Evolutionary conservation across 495 filamentous ascomycete genomes (phyloP).

Genomic region (Hypoxylon fragiforme): DNA sequence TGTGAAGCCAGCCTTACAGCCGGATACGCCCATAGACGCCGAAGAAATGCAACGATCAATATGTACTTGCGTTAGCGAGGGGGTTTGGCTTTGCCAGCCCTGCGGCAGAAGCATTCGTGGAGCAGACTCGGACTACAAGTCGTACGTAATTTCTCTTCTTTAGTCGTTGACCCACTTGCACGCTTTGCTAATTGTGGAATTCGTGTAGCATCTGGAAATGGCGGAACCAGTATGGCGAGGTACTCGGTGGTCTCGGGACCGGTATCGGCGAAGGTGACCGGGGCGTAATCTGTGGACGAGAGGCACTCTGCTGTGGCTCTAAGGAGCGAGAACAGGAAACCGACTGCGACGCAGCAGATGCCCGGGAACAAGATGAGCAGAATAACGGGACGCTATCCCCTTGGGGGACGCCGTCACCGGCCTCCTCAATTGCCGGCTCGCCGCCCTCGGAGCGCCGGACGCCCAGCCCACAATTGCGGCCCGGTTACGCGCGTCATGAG

Average conservation of each 20-base stretch:
- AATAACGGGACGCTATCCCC: not conserved
- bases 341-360: conserved; percentile 73
- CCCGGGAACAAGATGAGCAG: conserved; percentile 40
- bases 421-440: conserved; percentile 34
- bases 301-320: conserved; percentile 67
- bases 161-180: not conserved
- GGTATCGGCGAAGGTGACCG: conserved; percentile 88
- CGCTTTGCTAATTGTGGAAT: conserved; percentile 4
- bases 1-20: conserved; percentile 38
- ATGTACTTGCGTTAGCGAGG: conserved; percentile 65
- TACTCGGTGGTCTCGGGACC: conserved; percentile 77
- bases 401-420: conserved; percentile 28
- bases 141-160: conserved; percentile 37
- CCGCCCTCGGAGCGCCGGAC: conserved; percentile 37
- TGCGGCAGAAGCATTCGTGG: conserved; percentile 71
- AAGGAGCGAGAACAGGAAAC: conserved; percentile 76
- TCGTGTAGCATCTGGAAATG: conserved; percentile 73
- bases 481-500: conserved; percentile 80
- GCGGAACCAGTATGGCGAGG: conserved; percentile 81
- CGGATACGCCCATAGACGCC: conserved; percentile 36
- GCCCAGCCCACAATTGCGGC: conserved; percentile 49
- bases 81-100: conserved; percentile 77
- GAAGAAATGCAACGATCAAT: conserved; percentile 59
- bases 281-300: conserved; percentile 81
- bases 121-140: conserved; percentile 71